Base-by-base conservation (phyloP, 768 basidiomycete genomes). In the Lactifluus rugatus region DNA sequence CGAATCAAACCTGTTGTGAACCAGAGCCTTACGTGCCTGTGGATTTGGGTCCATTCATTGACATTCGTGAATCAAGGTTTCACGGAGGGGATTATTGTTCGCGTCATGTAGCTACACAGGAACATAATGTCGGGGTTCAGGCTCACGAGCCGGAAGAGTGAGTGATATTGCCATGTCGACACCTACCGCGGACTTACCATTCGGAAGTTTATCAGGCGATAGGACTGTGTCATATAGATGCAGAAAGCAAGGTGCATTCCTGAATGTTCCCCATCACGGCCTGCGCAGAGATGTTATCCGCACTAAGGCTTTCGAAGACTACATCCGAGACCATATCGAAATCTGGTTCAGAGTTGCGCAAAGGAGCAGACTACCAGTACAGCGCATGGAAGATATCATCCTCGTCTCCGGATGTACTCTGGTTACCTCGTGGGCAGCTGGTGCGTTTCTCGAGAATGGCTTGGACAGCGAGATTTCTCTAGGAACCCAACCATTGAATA, bases 371-470 rank as follows among this genome's bases (percentile, higher is more conserved):
- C 47, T 59, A 9, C 52, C 19, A 10, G 52, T 54, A 39, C 44
- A 47, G 53, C 36, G 52, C 6, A 54, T 59, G 58, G 58, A 59
- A 39, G 58, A 59, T 46, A 31, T 59, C 26, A 59, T 59, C 23
- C 46, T 59, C 13, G 58, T 59, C 34, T 48, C 58, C 13, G 52
- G 58, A 7, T 59, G 58, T 41, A 44, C 45, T 31, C 17, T 52
- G 16, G 48, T 41, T n/a, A 39, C 47, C 16, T 45, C 58, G 11
- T 59, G 58, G 58, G 58, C 46, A 17, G 28, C 17, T 2, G 51
- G 37, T 32, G 42, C 52, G 9, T 59, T 59, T 13, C 5, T n/a
- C 7, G 51, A 54, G 21, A 48, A n/a, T 8, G 11, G 26, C 23
- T 13, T 25, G 13, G 52, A 54, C 11, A 17, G 37, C 2, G 52